phyloP scores from a whole-genome alignment of 305 asterid species.

The Rubia tinctorum region DNA sequence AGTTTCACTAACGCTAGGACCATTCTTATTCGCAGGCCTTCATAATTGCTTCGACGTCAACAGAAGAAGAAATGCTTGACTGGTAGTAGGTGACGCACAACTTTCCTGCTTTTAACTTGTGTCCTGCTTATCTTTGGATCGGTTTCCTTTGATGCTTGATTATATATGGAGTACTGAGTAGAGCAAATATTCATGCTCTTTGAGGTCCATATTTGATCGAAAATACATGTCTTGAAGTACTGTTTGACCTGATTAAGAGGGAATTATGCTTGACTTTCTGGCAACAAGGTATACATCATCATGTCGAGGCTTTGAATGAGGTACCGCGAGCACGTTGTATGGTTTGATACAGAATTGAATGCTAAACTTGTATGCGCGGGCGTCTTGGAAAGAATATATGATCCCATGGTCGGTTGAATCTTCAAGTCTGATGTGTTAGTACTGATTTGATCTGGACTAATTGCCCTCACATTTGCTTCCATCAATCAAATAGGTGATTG shows the following conservation, averaged over 20 bases:
- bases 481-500: constrained; percentile 28
- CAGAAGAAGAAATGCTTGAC: constrained; percentile 17
- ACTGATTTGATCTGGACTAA: not conserved
- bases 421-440: not conserved
- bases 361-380: constrained; percentile 33
- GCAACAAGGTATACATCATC: too few relatives aligned
- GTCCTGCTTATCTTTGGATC: too few relatives aligned
- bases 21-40: constrained; percentile 12
- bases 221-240: not conserved
- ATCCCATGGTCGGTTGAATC: constrained; percentile 35
- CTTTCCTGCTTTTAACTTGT: too few relatives aligned
- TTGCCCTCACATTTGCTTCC: not conserved
- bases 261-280: not conserved
- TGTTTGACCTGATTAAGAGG: not conserved
- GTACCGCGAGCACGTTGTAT: constrained; percentile 41
- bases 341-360: constrained; percentile 28
- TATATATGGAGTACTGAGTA: too few relatives aligned
- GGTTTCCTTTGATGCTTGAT: too few relatives aligned
- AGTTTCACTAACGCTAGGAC: too few relatives aligned
- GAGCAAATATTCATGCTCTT: too few relatives aligned
- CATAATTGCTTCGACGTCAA: constrained; percentile 16
- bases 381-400: constrained; percentile 29
- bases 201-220: too few relatives aligned
- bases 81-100: constrained; percentile 8
- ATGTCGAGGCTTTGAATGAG: constrained; percentile 16